A percentile compares a stretch with the other conserved stretches of the same genome.
phyloP scores from a whole-genome alignment of 768 basidiomycete genomes.

The Mycena polygramma region DNA sequence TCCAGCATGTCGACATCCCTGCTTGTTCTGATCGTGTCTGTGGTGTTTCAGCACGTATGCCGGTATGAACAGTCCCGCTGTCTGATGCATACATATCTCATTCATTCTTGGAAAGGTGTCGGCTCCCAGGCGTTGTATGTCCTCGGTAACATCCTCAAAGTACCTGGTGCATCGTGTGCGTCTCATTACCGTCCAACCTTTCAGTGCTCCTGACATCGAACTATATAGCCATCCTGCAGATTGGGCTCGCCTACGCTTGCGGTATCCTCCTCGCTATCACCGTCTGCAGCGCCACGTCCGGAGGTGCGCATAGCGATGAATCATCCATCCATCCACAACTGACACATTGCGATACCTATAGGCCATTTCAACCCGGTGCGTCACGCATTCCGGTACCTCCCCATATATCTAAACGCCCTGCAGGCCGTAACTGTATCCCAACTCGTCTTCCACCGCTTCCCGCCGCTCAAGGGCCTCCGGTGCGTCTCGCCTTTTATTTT shows the following conservation, averaged over 20 bases:
- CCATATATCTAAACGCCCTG: background rate
- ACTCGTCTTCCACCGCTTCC: conserved; percentile 67
- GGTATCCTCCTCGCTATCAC: conserved; percentile 72
- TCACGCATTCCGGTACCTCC: no score
- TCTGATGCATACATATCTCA: background rate
- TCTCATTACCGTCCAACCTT: conserved; percentile 21
- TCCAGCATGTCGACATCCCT: conserved; percentile 50
- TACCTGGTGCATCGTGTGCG: conserved; percentile 66
- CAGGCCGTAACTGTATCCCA: conserved; percentile 62
- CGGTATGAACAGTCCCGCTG: conserved; percentile 48
- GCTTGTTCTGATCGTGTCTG: background rate
- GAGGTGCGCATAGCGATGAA: conserved; percentile 46
- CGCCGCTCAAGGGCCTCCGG: conserved; percentile 64
- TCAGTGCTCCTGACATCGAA: no score
- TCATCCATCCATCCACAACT: background rate
- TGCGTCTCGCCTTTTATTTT: conserved; percentile 39
- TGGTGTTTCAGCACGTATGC: background rate
- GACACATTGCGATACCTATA: background rate
- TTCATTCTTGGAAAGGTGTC: conserved; percentile 35
- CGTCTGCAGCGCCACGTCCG: conserved; percentile 66
- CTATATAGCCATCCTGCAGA: conserved; percentile 67
- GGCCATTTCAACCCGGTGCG: conserved; percentile 68
- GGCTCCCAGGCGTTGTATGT: conserved; percentile 67
- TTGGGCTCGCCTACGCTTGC: conserved; percentile 70
- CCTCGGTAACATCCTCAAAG: conserved; percentile 60